Conservation (phyloP, 2,329 filamentous ascomycete species). For the Cephalotrichum gorgonifer region DNA sequence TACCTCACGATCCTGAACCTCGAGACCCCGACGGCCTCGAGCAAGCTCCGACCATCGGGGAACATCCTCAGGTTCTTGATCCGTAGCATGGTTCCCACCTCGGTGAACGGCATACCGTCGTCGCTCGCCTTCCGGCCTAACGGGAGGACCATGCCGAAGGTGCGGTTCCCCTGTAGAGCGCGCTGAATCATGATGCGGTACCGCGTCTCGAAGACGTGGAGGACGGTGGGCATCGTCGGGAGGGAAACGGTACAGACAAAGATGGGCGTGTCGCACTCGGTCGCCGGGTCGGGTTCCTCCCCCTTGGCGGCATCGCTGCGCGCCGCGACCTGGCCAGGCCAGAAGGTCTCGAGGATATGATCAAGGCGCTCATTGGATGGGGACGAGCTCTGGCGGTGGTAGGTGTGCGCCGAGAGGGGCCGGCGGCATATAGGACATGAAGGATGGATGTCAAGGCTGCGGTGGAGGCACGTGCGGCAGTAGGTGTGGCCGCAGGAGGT, state of each 20-base stretch:
- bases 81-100: conserved; percentile 68
- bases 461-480: conserved; percentile 68
- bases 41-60: conserved; percentile 68
- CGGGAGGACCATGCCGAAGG: conserved; percentile 78
- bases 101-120: conserved; percentile 41
- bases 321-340: conserved; percentile 51
- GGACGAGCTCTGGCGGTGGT: conserved; percentile 26
- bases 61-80: conserved; percentile 66
- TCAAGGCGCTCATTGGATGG: conserved; percentile 54
- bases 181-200: conserved; percentile 85
- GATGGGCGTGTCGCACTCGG: conserved; percentile 47
- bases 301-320: conserved; percentile 43
- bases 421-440: conserved; percentile 75
- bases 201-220: conserved; percentile 87
- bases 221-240: conserved; percentile 72
- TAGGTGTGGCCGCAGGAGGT: conserved; percentile 85
- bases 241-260: conserved; percentile 79
- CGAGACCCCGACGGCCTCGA: conserved; percentile 67
- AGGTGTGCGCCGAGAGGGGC: conserved; percentile 39
- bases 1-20: conserved; percentile 64
- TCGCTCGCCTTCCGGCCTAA: conserved; percentile 27
- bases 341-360: conserved; percentile 57
- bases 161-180: conserved; percentile 59
- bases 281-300: conserved; percentile 48
- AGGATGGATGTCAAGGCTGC: conserved; percentile 65